A percentile compares a stretch with the other conserved stretches of the same genome.
Conservation (phyloP, 495 filamentous ascomycete genomes). For the Astrothelium subdiscretum region DNA sequence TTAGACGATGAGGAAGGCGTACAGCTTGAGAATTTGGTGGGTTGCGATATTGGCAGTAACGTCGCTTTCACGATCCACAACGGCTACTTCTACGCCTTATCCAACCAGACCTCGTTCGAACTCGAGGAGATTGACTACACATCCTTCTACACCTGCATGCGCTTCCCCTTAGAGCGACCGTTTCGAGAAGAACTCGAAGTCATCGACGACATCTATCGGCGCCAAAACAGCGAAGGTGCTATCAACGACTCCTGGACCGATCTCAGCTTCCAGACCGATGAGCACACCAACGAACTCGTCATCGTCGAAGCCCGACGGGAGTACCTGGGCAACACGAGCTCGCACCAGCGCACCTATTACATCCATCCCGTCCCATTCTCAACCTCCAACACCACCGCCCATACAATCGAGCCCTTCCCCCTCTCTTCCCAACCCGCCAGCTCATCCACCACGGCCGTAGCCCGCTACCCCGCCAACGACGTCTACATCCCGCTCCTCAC, state of each 20-base stretch:
- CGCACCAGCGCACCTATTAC: constrained; percentile 58
- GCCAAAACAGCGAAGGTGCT: constrained; percentile 59
- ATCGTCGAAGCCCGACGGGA: constrained; percentile 64
- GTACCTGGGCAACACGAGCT: constrained; percentile 50
- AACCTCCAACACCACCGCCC: constrained; percentile 1
- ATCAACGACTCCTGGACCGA: constrained; percentile 70
- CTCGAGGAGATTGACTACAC: constrained; percentile 56
- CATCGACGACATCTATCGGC: constrained; percentile 45
- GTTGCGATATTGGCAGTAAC: constrained; percentile 53
- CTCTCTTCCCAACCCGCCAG: constrained; percentile 9
- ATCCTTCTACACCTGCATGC: constrained; percentile 59
- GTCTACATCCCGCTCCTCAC: constrained; percentile 1
- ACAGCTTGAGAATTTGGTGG: constrained; percentile 42
- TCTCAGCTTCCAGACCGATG: constrained; percentile 51
- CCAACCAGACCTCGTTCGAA: constrained; percentile 52
- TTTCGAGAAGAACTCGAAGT: constrained; percentile 24
- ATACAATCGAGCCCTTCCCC: too few relatives aligned
- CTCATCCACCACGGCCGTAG: constrained; percentile 10
- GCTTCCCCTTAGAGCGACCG: constrained; percentile 39
- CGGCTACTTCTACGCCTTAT: constrained; percentile 60
- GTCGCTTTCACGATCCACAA: constrained; percentile 62
- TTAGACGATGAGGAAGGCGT: constrained; percentile 27
- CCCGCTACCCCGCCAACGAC: constrained; percentile 1
- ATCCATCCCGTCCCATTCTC: constrained; percentile 44
- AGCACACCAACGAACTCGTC: constrained; percentile 44